Base-by-base conservation (phyloP, 192 early-diverging fungal genomes). In the Chytriomyces sp. region DNA sequence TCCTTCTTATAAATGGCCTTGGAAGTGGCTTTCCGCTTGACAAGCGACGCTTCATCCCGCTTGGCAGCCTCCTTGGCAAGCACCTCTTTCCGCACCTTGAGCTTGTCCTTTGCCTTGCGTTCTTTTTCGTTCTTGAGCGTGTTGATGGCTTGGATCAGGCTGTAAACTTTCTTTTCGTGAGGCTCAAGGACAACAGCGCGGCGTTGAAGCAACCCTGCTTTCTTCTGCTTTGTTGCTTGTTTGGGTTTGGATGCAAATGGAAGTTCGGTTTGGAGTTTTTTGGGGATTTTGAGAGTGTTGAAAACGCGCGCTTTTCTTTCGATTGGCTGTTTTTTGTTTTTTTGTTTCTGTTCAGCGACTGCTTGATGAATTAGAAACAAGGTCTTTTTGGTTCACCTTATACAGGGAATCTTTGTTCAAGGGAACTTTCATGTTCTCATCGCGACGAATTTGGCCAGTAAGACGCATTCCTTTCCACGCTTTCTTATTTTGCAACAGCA, bases 161-260 rank as follows among this genome's bases (percentile, higher is more conserved):
- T 87, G 43, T 89, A 89, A 48, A 97, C 91, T 84, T 93, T 92
- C 87, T 92, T 92, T 81, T 98, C 97, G 77, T 95, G 90, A 44
- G 94, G 91, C 80, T 98, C 95, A 77, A 96, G 71, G 46, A 98
- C 91, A 26, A 98, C 94, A 0, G 95, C 97, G 24, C 95, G 92
- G 20, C 89, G 88, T 60, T 73, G 49, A 57, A 90, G 18, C 53
- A 87, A 86, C 4, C 86, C 77, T 28, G 78, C 82, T 59, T 87
- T 50, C 11, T 84, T 61, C 62, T 84, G 85, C 63, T 89, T 84
- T 6, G 79, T 64, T 24, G 85, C 50, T 24, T 87, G 23, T 87
- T 98, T 98, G 70, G 94, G 94, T 82, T 94, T 95, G 64, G 90
- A 89, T 43, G 93, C 93, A 82, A 97, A 98, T 45, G 96, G 97